Evolutionary conservation across 768 basidiomycete species (phyloP), one percentile per base, ranked within the genome.

Genomic region (Trametes villosa): DNA sequence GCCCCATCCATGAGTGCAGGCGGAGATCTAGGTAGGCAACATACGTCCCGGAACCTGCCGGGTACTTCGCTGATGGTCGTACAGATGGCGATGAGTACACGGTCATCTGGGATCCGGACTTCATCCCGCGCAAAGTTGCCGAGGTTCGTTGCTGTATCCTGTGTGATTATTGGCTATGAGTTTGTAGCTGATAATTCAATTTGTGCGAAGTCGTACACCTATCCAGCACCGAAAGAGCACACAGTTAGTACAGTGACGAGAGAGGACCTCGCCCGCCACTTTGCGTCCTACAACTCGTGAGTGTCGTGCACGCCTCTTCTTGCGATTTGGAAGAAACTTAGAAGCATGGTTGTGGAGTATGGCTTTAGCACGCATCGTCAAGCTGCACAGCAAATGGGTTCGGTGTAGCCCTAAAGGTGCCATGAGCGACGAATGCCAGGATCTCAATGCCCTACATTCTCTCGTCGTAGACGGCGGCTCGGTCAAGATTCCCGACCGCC

Each of bases 1-100:
- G 86, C 87, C 9, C 86, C 87, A 7, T 81, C 86, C 0, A 88
- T 89, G 86, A 86, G 83, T 44, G 87, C 86, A 48, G 87, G 87
- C 9, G 86, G 86, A 18, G 86, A 87, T 67, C 75, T 87, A 18
- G 86, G 86, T 69, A 83, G 80, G 66, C 26, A n/a, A 27, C 11
- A 8, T 22, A 15, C 34, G 38, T 54, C n/a, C n/a, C 18, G 17
- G 17, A n/a, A 24, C n/a, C 18, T 44, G 9, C n/a, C 5, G 42
- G 22, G 20, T 9, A 44, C n/a, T 9, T 9, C 11, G 18, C 22
- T 20, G 22, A n/a, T 20, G 42, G 18, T 31, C 9, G 24, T 46
- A 8, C 56, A 24, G 54, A 65, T 82, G 86, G 86, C 9, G 87
- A 89, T 63, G 81, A 85, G 62, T 88, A 83, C 66, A 84, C 86